Conservation (phyloP, 495 filamentous ascomycete genomes). For the Choiromyces venosus region DNA sequence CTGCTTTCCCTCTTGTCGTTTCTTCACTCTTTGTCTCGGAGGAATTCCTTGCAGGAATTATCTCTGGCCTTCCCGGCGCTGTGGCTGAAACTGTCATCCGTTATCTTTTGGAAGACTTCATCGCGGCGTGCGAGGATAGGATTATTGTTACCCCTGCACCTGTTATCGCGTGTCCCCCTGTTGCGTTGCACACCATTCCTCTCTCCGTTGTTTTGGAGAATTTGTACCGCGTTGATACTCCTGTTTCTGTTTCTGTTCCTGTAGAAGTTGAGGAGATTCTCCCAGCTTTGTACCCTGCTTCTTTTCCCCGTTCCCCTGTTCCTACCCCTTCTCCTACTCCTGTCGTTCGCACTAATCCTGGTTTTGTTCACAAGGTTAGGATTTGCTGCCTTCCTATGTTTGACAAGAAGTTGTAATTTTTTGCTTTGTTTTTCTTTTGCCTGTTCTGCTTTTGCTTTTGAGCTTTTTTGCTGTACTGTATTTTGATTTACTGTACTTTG, state of each 20-base stretch:
- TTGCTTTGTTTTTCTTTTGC: no score
- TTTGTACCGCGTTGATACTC: neutral
- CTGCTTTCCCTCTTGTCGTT: no score
- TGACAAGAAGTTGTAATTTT: neutral
- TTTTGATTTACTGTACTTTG: neutral
- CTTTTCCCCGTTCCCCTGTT: neutral
- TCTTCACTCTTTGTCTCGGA: no score
- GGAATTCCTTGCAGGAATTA: no score
- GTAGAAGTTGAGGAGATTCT: neutral
- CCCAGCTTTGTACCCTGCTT: neutral
- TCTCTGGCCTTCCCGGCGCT: no score
- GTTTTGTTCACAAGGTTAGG: neutral
- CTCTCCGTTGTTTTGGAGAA: neutral
- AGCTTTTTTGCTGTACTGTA: neutral
- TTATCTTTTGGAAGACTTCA: no score
- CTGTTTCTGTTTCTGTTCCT: no score
- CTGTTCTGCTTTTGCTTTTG: neutral
- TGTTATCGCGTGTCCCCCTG: neutral
- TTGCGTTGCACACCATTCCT: neutral
- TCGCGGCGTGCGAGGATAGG: no score
- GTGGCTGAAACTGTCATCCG: no score
- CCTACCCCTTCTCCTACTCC: neutral
- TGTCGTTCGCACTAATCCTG: neutral
- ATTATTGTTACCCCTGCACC: neutral
- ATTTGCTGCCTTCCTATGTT: neutral